Evolutionary conservation across 2,329 filamentous ascomycete genomes (phyloP), one percentile per base, ranked within the genome.

Genomic region (Teratosphaeria viscida): DNA sequence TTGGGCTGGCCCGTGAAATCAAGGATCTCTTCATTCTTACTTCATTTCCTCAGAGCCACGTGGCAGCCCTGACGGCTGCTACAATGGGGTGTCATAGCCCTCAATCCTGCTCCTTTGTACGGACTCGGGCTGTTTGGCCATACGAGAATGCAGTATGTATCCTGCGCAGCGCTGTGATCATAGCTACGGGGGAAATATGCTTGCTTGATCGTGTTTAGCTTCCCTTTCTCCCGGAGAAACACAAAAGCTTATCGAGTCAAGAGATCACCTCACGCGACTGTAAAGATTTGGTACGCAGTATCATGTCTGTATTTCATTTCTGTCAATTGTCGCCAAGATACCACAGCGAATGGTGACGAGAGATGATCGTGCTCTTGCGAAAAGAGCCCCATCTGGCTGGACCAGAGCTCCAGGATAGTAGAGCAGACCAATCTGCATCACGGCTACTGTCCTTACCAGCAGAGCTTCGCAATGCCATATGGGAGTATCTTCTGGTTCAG

Each of bases 381-480:
- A 65, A 62, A 57, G 43, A 65, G 55, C 14, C 56, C 32, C 26
- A 34, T 16, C 19, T 26, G 35, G 39, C 43, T 32, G 29, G n/a
- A 52, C 52, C 53, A 59, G 32, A 29, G 27, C 54, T 53, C 47
- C 29, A 47, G 58, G 32, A 47, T 55, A 62, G 29, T 7, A 32
- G 59, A 56, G 37, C 60, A 52, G 52, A 57, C 43, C 65, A 65
- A 57, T 61, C 53, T 16, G 23, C 59, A 39, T 66, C 59, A 29
- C 64, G 59, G 27, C 66, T 77, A 61, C 74, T 77, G 70, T 67
- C 63, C 27, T 76, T 88, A 2, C 79, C 86, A 35, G 76, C 77
- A 7, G 85, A 87, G 66, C 77, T 88, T 3, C 79, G 80, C 43
- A 81, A 85, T 58, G 78, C 85, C 65, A 80, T 87, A 52, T 81